Evolutionary conservation across 305 asterid species (phyloP), one percentile per base, ranked within the genome.

Genomic region (Fraxinus latifolia): DNA sequence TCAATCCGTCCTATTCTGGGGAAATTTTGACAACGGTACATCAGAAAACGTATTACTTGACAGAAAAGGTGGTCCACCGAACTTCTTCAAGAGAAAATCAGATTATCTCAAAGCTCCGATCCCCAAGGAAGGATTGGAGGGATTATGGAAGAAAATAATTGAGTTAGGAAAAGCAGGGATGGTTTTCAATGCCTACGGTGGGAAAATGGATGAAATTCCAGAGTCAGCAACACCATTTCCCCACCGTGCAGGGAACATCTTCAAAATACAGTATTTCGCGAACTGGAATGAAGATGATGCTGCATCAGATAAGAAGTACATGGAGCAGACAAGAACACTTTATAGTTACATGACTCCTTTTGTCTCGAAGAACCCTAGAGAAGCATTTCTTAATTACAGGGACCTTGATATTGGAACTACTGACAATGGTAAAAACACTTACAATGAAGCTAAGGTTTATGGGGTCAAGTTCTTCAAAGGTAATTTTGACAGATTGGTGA

Each of bases 141-240:
- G 80, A 0, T 23, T 83, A 8, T 55, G 82, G 19, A 37, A 44
- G 0, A 81, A 81, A 0, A n/a, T 81, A 8, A 27, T 67, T 0
- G 27, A 15, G 0, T 81, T 53, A 1, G 84, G 85, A n/a, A 84
- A 79, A 39, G 55, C 76, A 12, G 58, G 71, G 37, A 4, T 85
- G 70, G 76, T 47, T 3, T 85, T 85, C 79, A 87, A 89, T 25
- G 80, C 90, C 0, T 89, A 89, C 5, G 92, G 92, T n/a, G 87
- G 87, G 6, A 83, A 73, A 29, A 85, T 89, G 87, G 27, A 47
- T 17, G 67, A 83, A 47, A 76, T 75, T 55, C n/a, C 39, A 2
- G 74, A 79, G 29, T 14, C 33, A 4, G 76, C 37, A 27, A 75
- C 81, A 0, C 79, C 91, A 8, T 89, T 88, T 55, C 92, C 92